Evolutionary conservation across 2,329 filamentous ascomycete species (phyloP).

Genomic region (Claviceps paspali): DNA sequence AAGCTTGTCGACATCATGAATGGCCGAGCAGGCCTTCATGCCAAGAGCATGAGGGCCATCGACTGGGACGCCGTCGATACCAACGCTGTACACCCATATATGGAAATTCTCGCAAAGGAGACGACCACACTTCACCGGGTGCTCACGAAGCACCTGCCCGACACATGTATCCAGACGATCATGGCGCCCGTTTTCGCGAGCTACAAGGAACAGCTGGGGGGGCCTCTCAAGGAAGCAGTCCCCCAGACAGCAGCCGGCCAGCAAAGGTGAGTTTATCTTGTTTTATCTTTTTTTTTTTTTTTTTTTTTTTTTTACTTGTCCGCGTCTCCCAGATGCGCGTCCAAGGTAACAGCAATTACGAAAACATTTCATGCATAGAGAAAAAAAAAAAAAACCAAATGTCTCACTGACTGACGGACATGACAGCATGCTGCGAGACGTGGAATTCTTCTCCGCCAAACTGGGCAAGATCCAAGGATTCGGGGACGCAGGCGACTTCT

Average conservation of each 20-base stretch:
- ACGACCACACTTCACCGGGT: constrained; percentile 74
- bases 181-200: constrained; percentile 73
- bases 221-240: constrained; percentile 49
- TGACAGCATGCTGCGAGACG: constrained; percentile 58
- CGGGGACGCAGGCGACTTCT: constrained; percentile 53
- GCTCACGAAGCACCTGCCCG: constrained; percentile 65
- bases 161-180: constrained; percentile 62
- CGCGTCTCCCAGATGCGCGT: too few species aligned
- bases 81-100: constrained; percentile 47
- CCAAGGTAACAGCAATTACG: too few species aligned
- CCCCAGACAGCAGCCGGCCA: constrained; percentile 54
- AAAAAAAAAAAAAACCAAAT: neutral
- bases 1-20: constrained; percentile 91
- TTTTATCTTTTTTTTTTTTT: neutral
- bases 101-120: constrained; percentile 78
- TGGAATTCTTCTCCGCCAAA: constrained; percentile 54
- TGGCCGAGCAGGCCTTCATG: constrained; percentile 56
- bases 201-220: constrained; percentile 67
- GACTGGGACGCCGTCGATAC: constrained; percentile 49
- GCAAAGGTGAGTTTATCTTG: constrained; percentile 41
- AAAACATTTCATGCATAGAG: too few species aligned
- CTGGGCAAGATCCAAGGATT: constrained; percentile 69
- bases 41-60: constrained; percentile 57
- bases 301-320: neutral
- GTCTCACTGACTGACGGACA: neutral